These are phyloP conservation scores for Nematocida ironsii DNA, from an alignment of 371 early-diverging fungal genomes.

Conservation along the genomic window DNA sequence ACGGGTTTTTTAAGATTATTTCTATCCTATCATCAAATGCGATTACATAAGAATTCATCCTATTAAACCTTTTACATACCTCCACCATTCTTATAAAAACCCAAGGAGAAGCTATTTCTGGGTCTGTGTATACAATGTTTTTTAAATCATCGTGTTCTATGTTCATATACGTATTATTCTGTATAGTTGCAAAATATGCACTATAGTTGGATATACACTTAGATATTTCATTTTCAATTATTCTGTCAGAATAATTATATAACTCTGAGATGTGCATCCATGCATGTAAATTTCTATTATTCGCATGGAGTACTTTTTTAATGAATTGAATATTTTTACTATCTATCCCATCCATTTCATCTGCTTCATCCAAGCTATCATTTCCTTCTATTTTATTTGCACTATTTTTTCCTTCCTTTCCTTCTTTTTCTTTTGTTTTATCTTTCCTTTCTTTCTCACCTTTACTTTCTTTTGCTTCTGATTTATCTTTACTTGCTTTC, in stretches of 20 bases:
- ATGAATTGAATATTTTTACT: constrained; percentile 7
- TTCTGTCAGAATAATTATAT: background rate
- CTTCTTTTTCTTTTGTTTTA: no score
- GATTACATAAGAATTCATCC: constrained; percentile 42
- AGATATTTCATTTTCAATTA: background rate
- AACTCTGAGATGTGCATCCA: constrained; percentile 60
- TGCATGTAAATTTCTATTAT: constrained; percentile 65
- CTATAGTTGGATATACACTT: constrained; percentile 60
- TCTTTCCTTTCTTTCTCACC: no score
- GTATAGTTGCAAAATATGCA: constrained; percentile 42
- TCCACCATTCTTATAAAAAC: constrained; percentile 31
- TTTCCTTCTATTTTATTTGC: no score
- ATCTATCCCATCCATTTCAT: background rate
- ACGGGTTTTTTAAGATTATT: constrained; percentile 35
- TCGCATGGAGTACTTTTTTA: constrained; percentile 15
- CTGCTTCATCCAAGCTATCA: background rate
- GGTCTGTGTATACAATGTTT: constrained; percentile 58
- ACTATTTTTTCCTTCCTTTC: no score
- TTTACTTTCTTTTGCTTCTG: no score
- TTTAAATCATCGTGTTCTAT: constrained; percentile 17
- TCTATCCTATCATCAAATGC: constrained; percentile 14
- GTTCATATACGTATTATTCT: background rate
- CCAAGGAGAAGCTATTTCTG: constrained; percentile 51
- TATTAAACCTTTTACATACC: constrained; percentile 34
- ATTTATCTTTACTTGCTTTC: no score